Evolutionary conservation across 331 rosid species (phyloP).

Genomic region (Phaseolus coccineus): DNA sequence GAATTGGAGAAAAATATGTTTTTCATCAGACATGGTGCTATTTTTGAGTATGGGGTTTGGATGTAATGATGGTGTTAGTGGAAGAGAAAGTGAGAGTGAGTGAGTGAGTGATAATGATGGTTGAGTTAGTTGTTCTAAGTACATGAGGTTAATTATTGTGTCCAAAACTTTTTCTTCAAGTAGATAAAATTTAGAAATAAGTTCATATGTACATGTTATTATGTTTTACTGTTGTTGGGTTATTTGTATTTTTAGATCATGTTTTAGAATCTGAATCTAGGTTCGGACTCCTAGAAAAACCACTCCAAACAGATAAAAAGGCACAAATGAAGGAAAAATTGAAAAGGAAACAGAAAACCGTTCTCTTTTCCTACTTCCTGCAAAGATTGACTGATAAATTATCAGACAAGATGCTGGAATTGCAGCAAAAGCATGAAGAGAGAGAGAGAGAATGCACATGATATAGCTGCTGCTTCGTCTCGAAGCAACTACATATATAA

Average conservation of each 20-base stretch:
- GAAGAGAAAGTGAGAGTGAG: constrained; percentile 41
- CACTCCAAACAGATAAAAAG: constrained; percentile 37
- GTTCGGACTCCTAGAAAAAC: constrained; percentile 45
- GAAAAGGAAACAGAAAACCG: constrained; percentile 1
- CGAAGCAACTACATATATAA: constrained; percentile 51
- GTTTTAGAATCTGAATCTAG: constrained; percentile 53
- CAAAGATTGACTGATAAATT: constrained; percentile 58
- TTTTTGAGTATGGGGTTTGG: constrained; percentile 50
- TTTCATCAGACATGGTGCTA: constrained; percentile 24
- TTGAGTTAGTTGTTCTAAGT: constrained; percentile 45
- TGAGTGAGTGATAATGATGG: constrained; percentile 38
- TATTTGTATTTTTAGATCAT: constrained; percentile 40
- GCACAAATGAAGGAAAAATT: neutral
- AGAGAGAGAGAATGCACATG: constrained; percentile 40
- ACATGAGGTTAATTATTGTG: constrained; percentile 52
- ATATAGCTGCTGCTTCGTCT: constrained; percentile 50
- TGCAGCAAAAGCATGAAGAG: constrained; percentile 45
- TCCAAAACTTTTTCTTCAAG: constrained; percentile 43
- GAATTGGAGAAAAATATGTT: neutral
- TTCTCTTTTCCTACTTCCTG: constrained; percentile 36
- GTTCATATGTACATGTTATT: neutral
- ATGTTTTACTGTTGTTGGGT: constrained; percentile 42
- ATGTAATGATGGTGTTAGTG: constrained; percentile 56
- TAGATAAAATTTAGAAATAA: constrained; percentile 35
- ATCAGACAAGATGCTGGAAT: constrained; percentile 58